Base-by-base conservation (phyloP, 768 basidiomycete genomes). In the Pholiota microspora region DNA sequence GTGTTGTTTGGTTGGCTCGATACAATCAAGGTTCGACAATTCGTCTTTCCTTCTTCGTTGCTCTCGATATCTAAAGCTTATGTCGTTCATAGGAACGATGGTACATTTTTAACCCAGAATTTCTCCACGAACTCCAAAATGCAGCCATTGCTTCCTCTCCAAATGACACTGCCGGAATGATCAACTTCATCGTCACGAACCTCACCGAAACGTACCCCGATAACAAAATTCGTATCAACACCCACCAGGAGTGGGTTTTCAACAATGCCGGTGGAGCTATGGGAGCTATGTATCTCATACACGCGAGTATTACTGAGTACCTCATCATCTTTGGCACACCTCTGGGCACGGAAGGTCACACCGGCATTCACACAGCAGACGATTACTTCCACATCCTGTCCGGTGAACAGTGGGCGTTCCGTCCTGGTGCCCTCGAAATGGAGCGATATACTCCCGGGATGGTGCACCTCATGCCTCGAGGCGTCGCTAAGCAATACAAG, bases 221-320 rank as follows among this genome's bases (percentile, higher is more conserved):
- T 45, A 75, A 76, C 27, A 58, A 75, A n/a, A 77, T 85, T 36
- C 73, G 71, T 16, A 53, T 91, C 58, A 82, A 84, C 66, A 59
- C 82, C 47, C 63, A 88, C 73, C 67, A 80, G 18, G 94, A 98
- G 64, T 98, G 96, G 96, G 83, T 97, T 23, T 90, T 96, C 73
- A 98, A 86, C 77, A 98, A 98, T 63, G 95, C 96, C 0, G 97
- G 95, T 9, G 97, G 97, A 56, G 94, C 94, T 0, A 98, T 96
- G 95, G 94, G 94, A 38, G 88, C 88, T 29, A 98, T 99, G 96
- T 97, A 94, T 69, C 81, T 98, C 72, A 92, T 98, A 59, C 97
- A 98, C 64, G 93, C 96, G 15, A 89, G 85, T 72, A 87, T 99
- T 63, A 98, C 96, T 8, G 97, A 99, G 75, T 99, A 96, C 74